Percentiles rank a stretch among this genome's conserved stretches.
These are phyloP conservation scores for Gamsiella multidivaricata DNA, from an alignment of 192 early-diverging fungal genomes.

Conservation along the genomic window DNA sequence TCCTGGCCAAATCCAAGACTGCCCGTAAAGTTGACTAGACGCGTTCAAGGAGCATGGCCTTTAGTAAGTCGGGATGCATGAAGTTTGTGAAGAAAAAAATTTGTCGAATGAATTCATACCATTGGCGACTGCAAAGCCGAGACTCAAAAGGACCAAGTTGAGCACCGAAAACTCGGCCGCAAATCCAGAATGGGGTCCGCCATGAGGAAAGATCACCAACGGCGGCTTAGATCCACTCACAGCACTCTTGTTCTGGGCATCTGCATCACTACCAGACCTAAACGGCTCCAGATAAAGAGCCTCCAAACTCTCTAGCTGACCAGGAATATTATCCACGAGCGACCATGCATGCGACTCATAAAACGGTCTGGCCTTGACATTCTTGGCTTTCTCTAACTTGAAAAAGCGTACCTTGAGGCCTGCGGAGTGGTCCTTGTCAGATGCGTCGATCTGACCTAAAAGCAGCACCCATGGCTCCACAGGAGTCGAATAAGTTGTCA, in stretches of 20 bases:
- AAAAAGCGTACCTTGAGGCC: constrained; percentile 22
- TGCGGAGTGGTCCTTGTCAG: constrained; percentile 6
- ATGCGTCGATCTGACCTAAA: constrained; percentile 36
- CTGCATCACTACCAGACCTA: constrained; percentile 14
- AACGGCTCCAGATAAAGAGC: constrained; percentile 48
- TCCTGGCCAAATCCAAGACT: constrained; percentile 83
- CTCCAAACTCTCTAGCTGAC: constrained; percentile 53
- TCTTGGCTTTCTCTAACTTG: constrained; percentile 20
- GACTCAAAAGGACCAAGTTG: constrained; percentile 58
- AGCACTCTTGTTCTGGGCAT: constrained; percentile 27
- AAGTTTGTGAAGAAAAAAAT: background rate
- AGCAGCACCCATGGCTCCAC: constrained; percentile 58
- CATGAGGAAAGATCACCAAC: constrained; percentile 81
- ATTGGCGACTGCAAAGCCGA: constrained; percentile 70
- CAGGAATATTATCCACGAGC: constrained; percentile 43
- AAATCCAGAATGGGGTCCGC: constrained; percentile 76
- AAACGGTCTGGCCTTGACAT: constrained; percentile 32
- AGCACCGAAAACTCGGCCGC: constrained; percentile 63
- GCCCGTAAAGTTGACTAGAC: constrained; percentile 80
- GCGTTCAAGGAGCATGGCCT: background rate
- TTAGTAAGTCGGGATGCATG: too few relatives aligned
- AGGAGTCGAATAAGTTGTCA: constrained; percentile 65
- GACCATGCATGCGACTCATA: constrained; percentile 48
- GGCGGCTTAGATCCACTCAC: constrained; percentile 56
- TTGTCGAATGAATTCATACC: constrained; percentile 28